Evolutionary conservation across 371 early-diverging fungal species (phyloP), one percentile per base, ranked within the genome.

Genomic region (Rhizopus arrhizus): DNA sequence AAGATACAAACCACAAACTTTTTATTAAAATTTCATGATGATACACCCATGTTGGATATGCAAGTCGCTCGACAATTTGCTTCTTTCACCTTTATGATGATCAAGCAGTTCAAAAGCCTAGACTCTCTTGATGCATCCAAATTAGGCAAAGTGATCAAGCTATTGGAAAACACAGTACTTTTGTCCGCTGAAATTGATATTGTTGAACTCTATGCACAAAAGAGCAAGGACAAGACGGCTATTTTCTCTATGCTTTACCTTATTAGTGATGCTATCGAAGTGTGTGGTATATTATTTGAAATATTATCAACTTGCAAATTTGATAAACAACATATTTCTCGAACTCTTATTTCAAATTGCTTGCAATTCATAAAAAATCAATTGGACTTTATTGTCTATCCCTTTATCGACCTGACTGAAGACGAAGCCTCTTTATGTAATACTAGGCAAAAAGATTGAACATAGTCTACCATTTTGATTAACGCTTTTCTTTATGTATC

Each of bases 381-480:
- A 36, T 22, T 79, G 13, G 74, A 67, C 41, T 73, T 62, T 45
- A 67, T 65, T 9, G 60, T 79, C 56, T 79, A 76, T 58, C 80
- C 80, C 6, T 41, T 75, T 9, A 67, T 74, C 41, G 77, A 76
- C 55, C 41, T 66, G 34, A 68, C 59, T 22, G 53, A 50, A 3
- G 69, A 66, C 15, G 68, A 70, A 7, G 70, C 66, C 52, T 64
- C 59, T 9, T 59, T 56, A 45, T 67, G 74, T 72, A 68, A 59
- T 67, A 59, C 1, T 12, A 56, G 16, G 33, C 6, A 36, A 22
- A 47, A 47, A 15, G 3, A 57, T 4, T 15, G 28, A 57, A 22
- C 22, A 22, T 22, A 22, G 22, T 22, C 22, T 2, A 22, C 22
- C 22, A 0, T 22, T 22, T 22, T 22, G 12, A 5, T 8, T 6